A percentile compares a stretch with the other conserved stretches of the same genome.
Conservation (phyloP, 768 basidiomycete genomes). For the Lyophyllum semitale region DNA sequence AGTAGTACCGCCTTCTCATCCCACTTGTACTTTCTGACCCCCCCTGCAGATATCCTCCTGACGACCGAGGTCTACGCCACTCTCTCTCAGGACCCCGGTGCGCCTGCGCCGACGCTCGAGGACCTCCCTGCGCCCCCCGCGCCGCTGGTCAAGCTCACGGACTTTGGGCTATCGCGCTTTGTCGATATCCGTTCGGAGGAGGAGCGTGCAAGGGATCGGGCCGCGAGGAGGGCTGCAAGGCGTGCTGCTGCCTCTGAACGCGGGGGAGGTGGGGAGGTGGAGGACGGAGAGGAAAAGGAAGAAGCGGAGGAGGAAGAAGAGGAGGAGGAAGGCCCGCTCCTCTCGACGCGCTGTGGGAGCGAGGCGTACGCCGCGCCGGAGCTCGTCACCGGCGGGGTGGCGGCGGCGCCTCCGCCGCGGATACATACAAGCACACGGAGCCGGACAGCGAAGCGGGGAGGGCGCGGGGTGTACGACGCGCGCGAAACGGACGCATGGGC, state of each 20-base stretch:
- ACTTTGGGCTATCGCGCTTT: slow-evolving; percentile 89
- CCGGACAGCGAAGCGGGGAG: slow-evolving; percentile 6
- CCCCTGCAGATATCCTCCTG: slow-evolving; percentile 72
- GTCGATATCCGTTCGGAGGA: slow-evolving; percentile 54
- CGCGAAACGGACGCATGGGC: slow-evolving; percentile 89
- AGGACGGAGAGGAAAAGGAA: neutral
- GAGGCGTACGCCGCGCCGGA: slow-evolving; percentile 89
- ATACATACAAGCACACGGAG: neutral
- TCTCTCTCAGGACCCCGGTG: slow-evolving; percentile 29
- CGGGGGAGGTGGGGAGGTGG: neutral
- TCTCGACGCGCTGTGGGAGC: slow-evolving; percentile 82
- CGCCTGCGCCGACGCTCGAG: slow-evolving; percentile 26
- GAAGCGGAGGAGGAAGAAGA: slow-evolving; percentile 20
- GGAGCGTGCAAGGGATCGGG: slow-evolving; percentile 11
- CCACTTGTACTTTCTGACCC: neutral
- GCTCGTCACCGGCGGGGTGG: slow-evolving; percentile 52
- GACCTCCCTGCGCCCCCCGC: slow-evolving; percentile 41
- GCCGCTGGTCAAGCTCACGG: slow-evolving; percentile 80
- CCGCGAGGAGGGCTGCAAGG: neutral
- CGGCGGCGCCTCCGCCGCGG: slow-evolving; percentile 5
- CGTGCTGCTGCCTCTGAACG: neutral
- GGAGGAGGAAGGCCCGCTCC: slow-evolving; percentile 41
- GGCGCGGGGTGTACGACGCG: slow-evolving; percentile 72
- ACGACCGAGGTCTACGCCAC: slow-evolving; percentile 41
- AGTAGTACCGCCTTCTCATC: slow-evolving; percentile 21